Conservation (phyloP, 2,329 filamentous ascomycete genomes). For the Neofusicoccum sp. region DNA sequence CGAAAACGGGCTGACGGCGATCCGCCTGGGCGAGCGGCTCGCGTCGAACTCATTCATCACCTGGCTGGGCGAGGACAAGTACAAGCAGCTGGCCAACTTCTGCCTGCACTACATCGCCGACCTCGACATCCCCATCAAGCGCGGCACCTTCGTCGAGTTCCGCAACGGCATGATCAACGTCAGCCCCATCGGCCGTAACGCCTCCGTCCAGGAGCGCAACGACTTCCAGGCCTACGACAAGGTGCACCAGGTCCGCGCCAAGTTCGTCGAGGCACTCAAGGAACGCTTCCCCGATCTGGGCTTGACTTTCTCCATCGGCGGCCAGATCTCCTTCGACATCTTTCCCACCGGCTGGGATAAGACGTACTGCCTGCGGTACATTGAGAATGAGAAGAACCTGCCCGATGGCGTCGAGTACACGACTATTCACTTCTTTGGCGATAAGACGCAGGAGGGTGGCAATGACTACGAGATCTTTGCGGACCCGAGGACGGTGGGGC, state of each 20-base stretch:
- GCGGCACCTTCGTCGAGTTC: constrained; percentile 83
- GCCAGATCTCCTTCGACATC: constrained; percentile 97
- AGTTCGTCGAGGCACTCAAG: constrained; percentile 72
- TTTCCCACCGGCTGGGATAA: constrained; percentile 98
- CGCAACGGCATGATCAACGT: constrained; percentile 91
- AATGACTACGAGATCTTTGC: constrained; percentile 95
- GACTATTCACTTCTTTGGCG: constrained; percentile 95
- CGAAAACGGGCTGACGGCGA: constrained; percentile 94
- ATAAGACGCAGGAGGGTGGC: constrained; percentile 87
- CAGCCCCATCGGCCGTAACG: constrained; percentile 81
- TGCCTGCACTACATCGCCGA: constrained; percentile 81
- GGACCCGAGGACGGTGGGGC: constrained; percentile 78
- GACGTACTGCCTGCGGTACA: constrained; percentile 88
- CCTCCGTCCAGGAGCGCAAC: constrained; percentile 72
- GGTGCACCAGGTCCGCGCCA: constrained; percentile 70
- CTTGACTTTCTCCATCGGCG: constrained; percentile 92
- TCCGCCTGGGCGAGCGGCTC: constrained; percentile 74
- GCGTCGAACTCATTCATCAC: constrained; percentile 82
- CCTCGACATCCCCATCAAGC: constrained; percentile 78
- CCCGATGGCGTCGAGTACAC: constrained; percentile 73
- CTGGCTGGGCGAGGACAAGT: constrained; percentile 83
- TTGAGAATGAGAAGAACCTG: constrained; percentile 70
- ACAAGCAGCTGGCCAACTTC: constrained; percentile 75
- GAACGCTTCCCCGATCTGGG: constrained; percentile 80
- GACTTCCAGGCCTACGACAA: constrained; percentile 83